Evolutionary conservation across 2,329 filamentous ascomycete species (phyloP).

Genomic region (Cladophialophora chaetospira): DNA sequence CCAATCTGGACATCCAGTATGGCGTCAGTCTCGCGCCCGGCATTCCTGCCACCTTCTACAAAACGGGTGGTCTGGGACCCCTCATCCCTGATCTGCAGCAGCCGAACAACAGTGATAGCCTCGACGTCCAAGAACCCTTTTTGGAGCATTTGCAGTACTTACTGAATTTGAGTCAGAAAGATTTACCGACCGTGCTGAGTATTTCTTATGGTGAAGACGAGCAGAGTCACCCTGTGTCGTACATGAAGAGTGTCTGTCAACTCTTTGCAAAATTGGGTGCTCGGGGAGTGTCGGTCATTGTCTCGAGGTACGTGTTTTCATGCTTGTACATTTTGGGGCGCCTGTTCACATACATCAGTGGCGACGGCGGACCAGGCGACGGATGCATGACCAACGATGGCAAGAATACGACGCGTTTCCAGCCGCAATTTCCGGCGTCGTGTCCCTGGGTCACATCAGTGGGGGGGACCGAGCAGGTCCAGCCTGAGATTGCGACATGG

Average conservation of each 20-base stretch:
- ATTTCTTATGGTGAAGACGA: slow-evolving; percentile 70
- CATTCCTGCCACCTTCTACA: slow-evolving; percentile 57
- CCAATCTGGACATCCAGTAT: slow-evolving; percentile 59
- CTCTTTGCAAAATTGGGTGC: slow-evolving; percentile 66
- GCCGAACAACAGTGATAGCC: slow-evolving; percentile 39
- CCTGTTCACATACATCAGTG: slow-evolving; percentile 40
- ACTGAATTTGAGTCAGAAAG: slow-evolving; percentile 53
- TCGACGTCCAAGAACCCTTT: slow-evolving; percentile 65
- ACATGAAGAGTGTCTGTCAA: slow-evolving; percentile 63
- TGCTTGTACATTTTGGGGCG: slow-evolving; percentile 47
- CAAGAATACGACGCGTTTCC: slow-evolving; percentile 55
- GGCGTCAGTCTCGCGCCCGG: slow-evolving; percentile 58
- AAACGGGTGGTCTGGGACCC: slow-evolving; percentile 58
- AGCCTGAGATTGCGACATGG: slow-evolving; percentile 54
- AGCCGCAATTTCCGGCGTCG: slow-evolving; percentile 64
- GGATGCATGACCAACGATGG: slow-evolving; percentile 63
- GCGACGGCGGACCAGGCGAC: slow-evolving; percentile 59
- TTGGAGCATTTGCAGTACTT: slow-evolving; percentile 65
- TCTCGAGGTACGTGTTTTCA: slow-evolving; percentile 46
- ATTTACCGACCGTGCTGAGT: slow-evolving; percentile 63
- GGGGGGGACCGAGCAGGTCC: slow-evolving; percentile 57
- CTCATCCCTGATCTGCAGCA: slow-evolving; percentile 53
- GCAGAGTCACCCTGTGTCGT: slow-evolving; percentile 62
- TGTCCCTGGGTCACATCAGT: slow-evolving; percentile 70
- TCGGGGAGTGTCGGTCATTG: slow-evolving; percentile 65